Evolutionary conservation across 345 rosid genomes (phyloP).

Genomic region (Tarenaya hassleriana): DNA sequence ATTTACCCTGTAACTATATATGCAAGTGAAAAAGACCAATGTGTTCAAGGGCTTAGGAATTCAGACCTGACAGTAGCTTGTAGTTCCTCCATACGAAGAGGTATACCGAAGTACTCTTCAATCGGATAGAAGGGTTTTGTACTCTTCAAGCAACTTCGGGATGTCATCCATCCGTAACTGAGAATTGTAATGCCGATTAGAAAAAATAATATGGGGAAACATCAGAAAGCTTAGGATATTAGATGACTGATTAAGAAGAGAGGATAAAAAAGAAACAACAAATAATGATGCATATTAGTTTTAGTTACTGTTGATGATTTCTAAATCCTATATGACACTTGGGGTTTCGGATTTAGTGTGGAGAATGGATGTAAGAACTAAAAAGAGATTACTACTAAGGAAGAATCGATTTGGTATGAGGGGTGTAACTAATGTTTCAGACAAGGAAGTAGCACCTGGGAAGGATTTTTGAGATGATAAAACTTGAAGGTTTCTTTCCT

Average conservation of each 20-base stretch:
- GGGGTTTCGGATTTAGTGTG: not conserved
- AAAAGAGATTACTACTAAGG: not conserved
- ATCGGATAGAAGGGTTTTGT: constrained; percentile 42
- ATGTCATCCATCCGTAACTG: constrained; percentile 81
- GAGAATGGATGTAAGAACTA: not conserved
- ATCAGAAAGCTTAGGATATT: not conserved
- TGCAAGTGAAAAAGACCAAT: not conserved
- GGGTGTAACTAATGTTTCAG: constrained; percentile 4
- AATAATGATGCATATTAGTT: not conserved
- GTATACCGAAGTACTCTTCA: constrained; percentile 21
- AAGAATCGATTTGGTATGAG: not conserved
- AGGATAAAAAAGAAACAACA: not conserved
- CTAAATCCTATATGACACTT: not conserved
- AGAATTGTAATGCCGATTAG: constrained; percentile 16
- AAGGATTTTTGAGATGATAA: constrained; percentile 69
- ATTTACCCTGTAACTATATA: not conserved
- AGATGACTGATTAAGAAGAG: constrained; percentile 4
- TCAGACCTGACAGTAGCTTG: constrained; percentile 10
- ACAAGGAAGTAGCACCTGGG: constrained; percentile 51
- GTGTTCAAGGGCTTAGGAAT: constrained; percentile 2
- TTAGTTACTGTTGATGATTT: not conserved
- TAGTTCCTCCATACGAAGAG: constrained; percentile 3
- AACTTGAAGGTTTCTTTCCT: constrained; percentile 45
- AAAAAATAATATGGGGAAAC: not conserved
- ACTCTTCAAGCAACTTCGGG: constrained; percentile 70